phyloP scores from a whole-genome alignment of 495 filamentous ascomycete species.

The Aspergillus ostianus region DNA sequence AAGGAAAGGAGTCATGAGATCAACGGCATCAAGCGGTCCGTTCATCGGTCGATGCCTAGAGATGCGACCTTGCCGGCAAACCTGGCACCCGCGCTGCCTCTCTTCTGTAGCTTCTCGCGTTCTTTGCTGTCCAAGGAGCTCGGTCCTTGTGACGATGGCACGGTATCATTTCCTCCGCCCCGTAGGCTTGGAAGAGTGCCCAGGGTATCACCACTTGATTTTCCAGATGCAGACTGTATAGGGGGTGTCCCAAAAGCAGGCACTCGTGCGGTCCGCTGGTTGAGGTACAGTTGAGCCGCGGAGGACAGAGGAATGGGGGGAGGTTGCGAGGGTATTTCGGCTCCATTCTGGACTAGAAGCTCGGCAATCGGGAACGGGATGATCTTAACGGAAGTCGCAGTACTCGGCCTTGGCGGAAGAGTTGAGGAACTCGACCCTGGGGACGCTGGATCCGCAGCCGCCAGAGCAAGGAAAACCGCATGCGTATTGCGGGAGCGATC shows the following conservation, averaged over 20 bases:
- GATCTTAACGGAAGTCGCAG: constrained; percentile 30
- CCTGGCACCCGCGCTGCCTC: constrained; percentile 48
- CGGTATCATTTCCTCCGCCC: constrained; percentile 28
- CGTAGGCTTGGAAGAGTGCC: constrained; percentile 48
- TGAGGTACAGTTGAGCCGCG: constrained; percentile 78
- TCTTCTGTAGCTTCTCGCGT: constrained; percentile 51
- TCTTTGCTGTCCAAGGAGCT: constrained; percentile 40
- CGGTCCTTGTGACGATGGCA: constrained; percentile 27
- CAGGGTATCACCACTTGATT: constrained; percentile 36
- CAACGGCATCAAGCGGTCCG: background rate
- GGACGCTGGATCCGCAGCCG: constrained; percentile 86
- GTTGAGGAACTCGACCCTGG: constrained; percentile 50
- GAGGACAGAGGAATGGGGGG: constrained; percentile 75
- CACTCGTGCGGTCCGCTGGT: constrained; percentile 64
- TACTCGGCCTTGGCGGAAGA: constrained; percentile 32
- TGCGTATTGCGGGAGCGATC: constrained; percentile 89
- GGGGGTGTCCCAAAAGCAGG: constrained; percentile 27
- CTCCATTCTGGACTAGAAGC: constrained; percentile 90
- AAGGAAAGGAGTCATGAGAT: background rate
- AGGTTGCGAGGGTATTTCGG: constrained; percentile 71
- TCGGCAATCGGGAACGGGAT: constrained; percentile 84
- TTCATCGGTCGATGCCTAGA: constrained; percentile 43
- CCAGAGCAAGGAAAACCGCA: constrained; percentile 84
- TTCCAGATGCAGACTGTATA: constrained; percentile 21
- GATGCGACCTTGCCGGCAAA: constrained; percentile 51